phyloP scores from a whole-genome alignment of 331 rosid species.

The Acacia pycnantha region DNA sequence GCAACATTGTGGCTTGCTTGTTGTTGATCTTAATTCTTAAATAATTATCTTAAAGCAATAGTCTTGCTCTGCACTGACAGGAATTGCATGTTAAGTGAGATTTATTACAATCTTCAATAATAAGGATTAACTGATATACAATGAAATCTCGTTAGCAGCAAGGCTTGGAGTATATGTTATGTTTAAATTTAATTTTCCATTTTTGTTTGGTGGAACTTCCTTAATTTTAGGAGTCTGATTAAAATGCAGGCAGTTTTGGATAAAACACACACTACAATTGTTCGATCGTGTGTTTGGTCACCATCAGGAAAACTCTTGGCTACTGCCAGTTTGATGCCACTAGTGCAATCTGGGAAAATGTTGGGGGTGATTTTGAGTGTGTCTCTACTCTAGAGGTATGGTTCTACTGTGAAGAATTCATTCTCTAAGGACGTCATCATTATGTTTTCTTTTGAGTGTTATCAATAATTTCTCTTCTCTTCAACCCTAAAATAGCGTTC shows the following conservation, averaged over 20 bases:
- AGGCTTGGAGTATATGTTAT: not conserved
- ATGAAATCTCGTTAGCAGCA: no score
- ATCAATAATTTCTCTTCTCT: not conserved
- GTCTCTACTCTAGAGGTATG: constrained; percentile 87
- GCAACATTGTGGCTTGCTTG: no score
- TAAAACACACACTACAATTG: constrained; percentile 91
- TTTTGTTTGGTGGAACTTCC: not conserved
- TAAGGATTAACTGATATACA: no score
- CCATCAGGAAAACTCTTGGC: constrained; percentile 79
- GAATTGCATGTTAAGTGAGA: no score
- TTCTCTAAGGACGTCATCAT: not conserved
- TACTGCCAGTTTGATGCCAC: constrained; percentile 92
- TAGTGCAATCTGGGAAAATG: constrained; percentile 79
- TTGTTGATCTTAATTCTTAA: no score
- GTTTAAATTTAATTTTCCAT: not conserved
- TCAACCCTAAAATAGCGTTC: not conserved
- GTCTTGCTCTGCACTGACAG: no score
- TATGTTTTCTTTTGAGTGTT: not conserved
- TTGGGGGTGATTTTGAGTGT: constrained; percentile 88
- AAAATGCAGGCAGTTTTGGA: constrained; percentile 80
- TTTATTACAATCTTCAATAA: no score
- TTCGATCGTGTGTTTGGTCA: constrained; percentile 94
- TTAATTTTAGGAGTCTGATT: constrained; percentile 15
- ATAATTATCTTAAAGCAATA: no score
- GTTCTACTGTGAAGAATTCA: not conserved